Conservation (phyloP, 805 yeast genomes). For the Clavispora carvajalis region DNA sequence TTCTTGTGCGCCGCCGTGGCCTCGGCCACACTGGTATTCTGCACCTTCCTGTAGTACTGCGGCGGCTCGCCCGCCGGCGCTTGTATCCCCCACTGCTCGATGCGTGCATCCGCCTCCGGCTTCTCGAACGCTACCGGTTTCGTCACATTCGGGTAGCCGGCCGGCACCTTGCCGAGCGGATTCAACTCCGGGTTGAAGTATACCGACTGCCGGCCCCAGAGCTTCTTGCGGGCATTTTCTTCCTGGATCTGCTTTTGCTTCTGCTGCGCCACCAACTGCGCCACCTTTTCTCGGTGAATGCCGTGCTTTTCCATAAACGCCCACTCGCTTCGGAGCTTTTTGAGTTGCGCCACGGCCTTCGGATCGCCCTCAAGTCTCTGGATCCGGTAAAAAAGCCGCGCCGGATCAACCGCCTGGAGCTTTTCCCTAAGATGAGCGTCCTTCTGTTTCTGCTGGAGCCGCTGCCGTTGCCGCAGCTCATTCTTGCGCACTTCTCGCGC, state of each 20-base stretch:
- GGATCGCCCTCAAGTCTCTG: slow-evolving; percentile 18
- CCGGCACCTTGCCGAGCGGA: slow-evolving; percentile 53
- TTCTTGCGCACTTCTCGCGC: slow-evolving; percentile 33
- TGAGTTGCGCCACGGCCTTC: slow-evolving; percentile 16
- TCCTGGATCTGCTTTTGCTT: slow-evolving; percentile 15
- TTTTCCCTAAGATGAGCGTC: slow-evolving; percentile 21
- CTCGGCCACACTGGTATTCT: slow-evolving; percentile 17
- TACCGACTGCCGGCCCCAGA: slow-evolving; percentile 45
- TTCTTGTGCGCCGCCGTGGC: background rate
- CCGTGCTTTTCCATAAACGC: slow-evolving; percentile 28
- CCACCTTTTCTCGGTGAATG: slow-evolving; percentile 28
- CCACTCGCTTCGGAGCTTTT: slow-evolving; percentile 35
- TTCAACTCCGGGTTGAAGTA: slow-evolving; percentile 66
- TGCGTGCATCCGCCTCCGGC: slow-evolving; percentile 26
- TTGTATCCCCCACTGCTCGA: slow-evolving; percentile 21
- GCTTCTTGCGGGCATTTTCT: slow-evolving; percentile 17
- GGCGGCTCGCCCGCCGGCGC: slow-evolving; percentile 43
- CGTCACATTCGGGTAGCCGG: slow-evolving; percentile 22
- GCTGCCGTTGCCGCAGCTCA: slow-evolving; percentile 31
- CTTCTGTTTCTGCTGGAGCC: slow-evolving; percentile 34
- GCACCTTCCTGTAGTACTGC: slow-evolving; percentile 39
- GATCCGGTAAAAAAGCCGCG: slow-evolving; percentile 27
- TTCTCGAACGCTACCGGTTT: slow-evolving; percentile 23
- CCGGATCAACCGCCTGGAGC: slow-evolving; percentile 30
- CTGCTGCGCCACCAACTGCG: slow-evolving; percentile 17